Evolutionary conservation across 148 eudicot genomes (phyloP).

Genomic region (Amaranthus palmeri): DNA sequence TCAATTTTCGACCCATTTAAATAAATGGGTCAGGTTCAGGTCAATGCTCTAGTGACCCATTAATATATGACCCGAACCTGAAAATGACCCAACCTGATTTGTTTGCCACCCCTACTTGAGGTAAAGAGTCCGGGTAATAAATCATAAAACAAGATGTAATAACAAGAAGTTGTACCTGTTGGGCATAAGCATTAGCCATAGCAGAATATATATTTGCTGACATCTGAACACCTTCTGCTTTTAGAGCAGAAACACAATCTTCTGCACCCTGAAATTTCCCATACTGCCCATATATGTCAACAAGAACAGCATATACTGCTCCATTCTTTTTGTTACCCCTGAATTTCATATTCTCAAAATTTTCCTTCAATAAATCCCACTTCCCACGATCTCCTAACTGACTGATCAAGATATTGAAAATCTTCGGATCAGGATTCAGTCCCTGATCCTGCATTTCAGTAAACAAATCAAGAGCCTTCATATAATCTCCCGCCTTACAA

Average conservation of each 20-base stretch:
- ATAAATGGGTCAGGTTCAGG: too few species aligned
- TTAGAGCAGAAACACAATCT: slow-evolving; percentile 57
- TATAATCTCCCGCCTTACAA: slow-evolving; percentile 49
- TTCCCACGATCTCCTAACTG: slow-evolving; percentile 69
- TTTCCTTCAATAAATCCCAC: slow-evolving; percentile 60
- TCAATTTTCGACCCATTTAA: too few species aligned
- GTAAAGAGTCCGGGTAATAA: neutral
- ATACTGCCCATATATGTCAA: slow-evolving; percentile 86
- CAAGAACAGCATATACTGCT: slow-evolving; percentile 62
- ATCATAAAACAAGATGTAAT: slow-evolving; percentile 1
- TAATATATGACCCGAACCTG: too few species aligned
- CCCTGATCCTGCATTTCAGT: slow-evolving; percentile 80
- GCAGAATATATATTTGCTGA: slow-evolving; percentile 64
- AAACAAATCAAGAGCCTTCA: slow-evolving; percentile 53
- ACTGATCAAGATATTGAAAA: slow-evolving; percentile 54
- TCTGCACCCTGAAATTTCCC: slow-evolving; percentile 64
- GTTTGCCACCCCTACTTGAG: too few species aligned
- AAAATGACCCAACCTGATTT: too few species aligned
- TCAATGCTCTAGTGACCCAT: too few species aligned
- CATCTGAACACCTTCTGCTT: slow-evolving; percentile 54
- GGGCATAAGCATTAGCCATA: slow-evolving; percentile 87
- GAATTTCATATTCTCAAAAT: slow-evolving; percentile 57
- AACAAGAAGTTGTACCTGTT: slow-evolving; percentile 45
- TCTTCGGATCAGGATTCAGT: slow-evolving; percentile 81
- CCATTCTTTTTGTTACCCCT: slow-evolving; percentile 58